Base-by-base conservation (phyloP, 2,329 filamentous ascomycete species). In the Alternaria viburni region DNA sequence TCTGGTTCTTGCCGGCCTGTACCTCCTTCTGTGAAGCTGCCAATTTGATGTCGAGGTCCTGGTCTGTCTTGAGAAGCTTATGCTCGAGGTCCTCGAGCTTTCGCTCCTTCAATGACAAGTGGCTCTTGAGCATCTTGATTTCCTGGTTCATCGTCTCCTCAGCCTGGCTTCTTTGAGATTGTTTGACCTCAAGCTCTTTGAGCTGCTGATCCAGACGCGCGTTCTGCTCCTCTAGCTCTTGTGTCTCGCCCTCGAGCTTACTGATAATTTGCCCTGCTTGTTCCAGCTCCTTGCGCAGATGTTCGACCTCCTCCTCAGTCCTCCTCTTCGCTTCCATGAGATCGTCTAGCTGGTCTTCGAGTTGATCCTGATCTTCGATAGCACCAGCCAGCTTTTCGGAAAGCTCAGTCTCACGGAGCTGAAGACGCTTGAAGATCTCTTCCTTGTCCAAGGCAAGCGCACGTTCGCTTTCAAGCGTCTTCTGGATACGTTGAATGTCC, bases 361-460 rank as follows among this genome's bases (percentile, higher is more conserved):
- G 86, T 57, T 90, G 90, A 76, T 98, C 95, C 77, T 98, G 95
- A 72, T 99, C 96, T 21, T 97, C 92, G 63, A 98, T 89, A 28
- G 95, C 95, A 43, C 92, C 95, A 41, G 93, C 88, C 26, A 99
- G 87, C 82, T 98, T 97, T 74, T 99, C 96, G 56, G 91, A 92
- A 5, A 99, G 86, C 77, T 99, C 95, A 11, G 89, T 87, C 80
- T 99, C 96, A n/a, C 96, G 91, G 57, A 90, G 84, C 76, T 97
- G 96, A 21, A 99, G 85, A n/a, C 96, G 89, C 77, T 95, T 96
- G 85, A 98, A 99, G 64, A 99, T 99, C 74, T 99, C 96, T 77
- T 99, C 96, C 78, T 99, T 99, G 81, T 99, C 96, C 6, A 99
- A 84, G 1, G 96, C 96, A 45, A 99, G 85, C n/a, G 95, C 93